Percentiles rank a stretch among this genome's conserved stretches.
phyloP scores from a whole-genome alignment of 169 alveolate species.

The Plasmodium relictum region DNA sequence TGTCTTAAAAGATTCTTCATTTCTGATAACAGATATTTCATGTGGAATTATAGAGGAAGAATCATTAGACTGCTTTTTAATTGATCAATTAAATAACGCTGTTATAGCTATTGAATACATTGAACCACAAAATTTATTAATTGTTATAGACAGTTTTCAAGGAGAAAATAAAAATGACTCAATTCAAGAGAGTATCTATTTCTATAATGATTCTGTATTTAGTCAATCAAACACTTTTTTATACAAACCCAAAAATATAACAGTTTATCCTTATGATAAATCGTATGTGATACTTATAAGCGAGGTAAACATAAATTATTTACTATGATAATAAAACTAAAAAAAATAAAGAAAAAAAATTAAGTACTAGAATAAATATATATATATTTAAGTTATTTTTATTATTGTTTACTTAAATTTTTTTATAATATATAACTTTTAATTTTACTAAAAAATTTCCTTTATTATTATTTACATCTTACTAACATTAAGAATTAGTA shows the following conservation, averaged over 20 bases:
- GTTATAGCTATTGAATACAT: slow-evolving; percentile 47
- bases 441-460: neutral
- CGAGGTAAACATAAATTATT: slow-evolving; percentile 20
- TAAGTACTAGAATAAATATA: neutral
- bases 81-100: slow-evolving; percentile 61
- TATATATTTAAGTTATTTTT: neutral
- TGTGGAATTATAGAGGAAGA: slow-evolving; percentile 56
- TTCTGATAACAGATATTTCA: slow-evolving; percentile 44
- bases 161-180: slow-evolving; percentile 30
- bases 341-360: neutral
- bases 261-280: slow-evolving; percentile 35
- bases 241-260: slow-evolving; percentile 31
- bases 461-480: neutral
- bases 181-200: slow-evolving; percentile 15
- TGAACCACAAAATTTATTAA: slow-evolving; percentile 11
- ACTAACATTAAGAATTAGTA: no score
- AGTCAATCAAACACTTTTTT: slow-evolving; percentile 40
- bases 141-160: slow-evolving; percentile 60
- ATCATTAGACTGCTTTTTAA: slow-evolving; percentile 61
- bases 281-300: slow-evolving; percentile 46
- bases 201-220: slow-evolving; percentile 20
- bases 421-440: neutral
- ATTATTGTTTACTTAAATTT: neutral
- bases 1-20: slow-evolving; percentile 48
- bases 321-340: slow-evolving; percentile 1